Evolutionary conservation across 768 basidiomycete genomes (phyloP), one percentile per base, ranked within the genome.

Genomic region (Rubroboletus satanas): DNA sequence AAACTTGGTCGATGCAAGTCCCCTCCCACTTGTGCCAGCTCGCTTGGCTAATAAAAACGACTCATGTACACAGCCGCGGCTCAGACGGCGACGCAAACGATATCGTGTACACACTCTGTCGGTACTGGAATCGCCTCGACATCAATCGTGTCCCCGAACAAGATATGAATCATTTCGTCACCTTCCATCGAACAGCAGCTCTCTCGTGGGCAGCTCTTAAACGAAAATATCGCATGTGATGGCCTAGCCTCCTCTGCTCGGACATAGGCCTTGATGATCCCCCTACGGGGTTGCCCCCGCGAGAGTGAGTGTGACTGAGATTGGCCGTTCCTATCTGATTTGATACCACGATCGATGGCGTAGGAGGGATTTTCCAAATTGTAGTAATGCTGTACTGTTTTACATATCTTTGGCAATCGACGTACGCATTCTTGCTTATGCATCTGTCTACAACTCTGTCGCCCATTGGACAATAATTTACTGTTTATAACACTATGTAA

Each of bases 61-160:
- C 6, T 9, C n/a, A 1, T 6, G 3, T 8, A 5, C 51, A 55
- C 71, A 90, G 89, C 66, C 85, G 87, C 49, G 81, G 82, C 36
- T 75, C 76, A 23, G 87, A 90, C 53, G 75, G 79, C 52, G 90
- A 93, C 64, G 90, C 90, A 9, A 83, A 83, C 60, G 90, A 93
- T 58, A 90, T 93, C 62, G 68, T 77, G 41, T 91, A 83, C 66
- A 77, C 83, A 37, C 75, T 93, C 62, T 77, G 81, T 54, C 83
- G 82, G 52, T 89, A 86, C 65, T 92, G 90, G 90, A 88, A 86
- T 66, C 78, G 80, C 51, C 81, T 93, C 57, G 90, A 93, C 70
- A 83, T 92, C 61, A 93, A 93, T 67, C 87, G 90, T 61, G 85
- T 93, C 55, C 84, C 85, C 28, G 90, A 93, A 70, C 82, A 84